A percentile compares a stretch with the other conserved stretches of the same genome.
Evolutionary conservation across 2,329 filamentous ascomycete species (phyloP).

Genomic region (Hirsutella rhossiliensis): DNA sequence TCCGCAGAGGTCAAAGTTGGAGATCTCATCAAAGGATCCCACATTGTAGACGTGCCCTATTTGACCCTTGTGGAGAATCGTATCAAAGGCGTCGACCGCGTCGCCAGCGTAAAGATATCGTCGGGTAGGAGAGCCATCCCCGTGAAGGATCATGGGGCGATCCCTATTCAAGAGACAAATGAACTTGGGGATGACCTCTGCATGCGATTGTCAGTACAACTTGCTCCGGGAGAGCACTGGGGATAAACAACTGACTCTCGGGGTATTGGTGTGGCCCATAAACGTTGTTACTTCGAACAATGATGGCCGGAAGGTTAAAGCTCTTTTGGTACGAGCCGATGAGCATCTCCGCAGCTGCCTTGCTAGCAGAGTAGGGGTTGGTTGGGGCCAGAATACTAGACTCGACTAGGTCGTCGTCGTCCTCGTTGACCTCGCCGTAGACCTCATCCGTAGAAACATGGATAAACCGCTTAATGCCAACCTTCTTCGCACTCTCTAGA

Average conservation of each 20-base stretch:
- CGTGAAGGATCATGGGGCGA: slow-evolving; percentile 60
- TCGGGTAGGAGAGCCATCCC: slow-evolving; percentile 61
- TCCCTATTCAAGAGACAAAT: slow-evolving; percentile 57
- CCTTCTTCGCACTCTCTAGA: slow-evolving; percentile 62
- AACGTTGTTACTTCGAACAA: slow-evolving; percentile 74
- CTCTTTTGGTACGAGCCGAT: slow-evolving; percentile 73
- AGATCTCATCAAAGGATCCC: slow-evolving; percentile 65
- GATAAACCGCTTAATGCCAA: slow-evolving; percentile 61
- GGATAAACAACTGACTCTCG: slow-evolving; percentile 49
- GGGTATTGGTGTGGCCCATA: slow-evolving; percentile 78
- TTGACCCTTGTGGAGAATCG: slow-evolving; percentile 65
- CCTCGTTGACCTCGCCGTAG: slow-evolving; percentile 66
- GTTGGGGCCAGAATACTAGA: slow-evolving; percentile 65
- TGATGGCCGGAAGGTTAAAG: slow-evolving; percentile 69
- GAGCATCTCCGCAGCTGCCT: slow-evolving; percentile 74
- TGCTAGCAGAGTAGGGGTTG: slow-evolving; percentile 72
- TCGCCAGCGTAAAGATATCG: slow-evolving; percentile 71
- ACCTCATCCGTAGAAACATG: slow-evolving; percentile 81
- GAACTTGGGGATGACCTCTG: slow-evolving; percentile 79
- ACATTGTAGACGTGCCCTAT: slow-evolving; percentile 75
- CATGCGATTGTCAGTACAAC: not conserved
- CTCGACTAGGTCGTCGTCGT: slow-evolving; percentile 60
- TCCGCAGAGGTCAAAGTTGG: slow-evolving; percentile 58
- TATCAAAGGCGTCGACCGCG: slow-evolving; percentile 72
- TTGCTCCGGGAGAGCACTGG: slow-evolving; percentile 2